Conservation (phyloP, 345 rosid species). For the Capsella bursapastoris region DNA sequence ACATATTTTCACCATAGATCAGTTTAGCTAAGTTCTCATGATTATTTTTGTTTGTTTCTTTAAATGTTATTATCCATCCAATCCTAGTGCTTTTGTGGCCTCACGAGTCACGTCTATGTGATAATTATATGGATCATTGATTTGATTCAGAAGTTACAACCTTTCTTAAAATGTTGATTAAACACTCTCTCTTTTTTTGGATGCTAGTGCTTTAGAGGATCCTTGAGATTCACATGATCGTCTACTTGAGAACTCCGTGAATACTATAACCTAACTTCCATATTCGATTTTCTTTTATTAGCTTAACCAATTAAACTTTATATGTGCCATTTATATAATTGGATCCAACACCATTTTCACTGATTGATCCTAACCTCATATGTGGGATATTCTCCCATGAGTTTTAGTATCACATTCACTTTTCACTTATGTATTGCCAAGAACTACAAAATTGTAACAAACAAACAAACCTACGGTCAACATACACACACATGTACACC, state of each 20-base stretch:
- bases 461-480: constrained; percentile 37
- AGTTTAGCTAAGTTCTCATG: too few relatives aligned
- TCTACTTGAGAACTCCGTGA: constrained; percentile 42
- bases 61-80: not conserved
- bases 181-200: not conserved
- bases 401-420: not conserved
- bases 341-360: not conserved
- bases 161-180: constrained; percentile 9
- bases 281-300: not conserved
- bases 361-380: not conserved
- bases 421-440: not conserved
- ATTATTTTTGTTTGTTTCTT: too few relatives aligned
- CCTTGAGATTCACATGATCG: constrained; percentile 40
- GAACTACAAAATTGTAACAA: constrained; percentile 26
- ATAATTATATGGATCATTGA: not conserved
- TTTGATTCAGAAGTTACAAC: not conserved
- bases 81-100: constrained; percentile 15
- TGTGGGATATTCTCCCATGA: not conserved
- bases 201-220: too few relatives aligned
- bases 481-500: constrained; percentile 12
- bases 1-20: too few relatives aligned
- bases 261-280: constrained; percentile 30
- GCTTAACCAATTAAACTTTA: too few relatives aligned
- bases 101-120: not conserved
- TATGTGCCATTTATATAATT: not conserved